These are phyloP conservation scores for Trametes polyzona DNA, from an alignment of 1,284 basidiomycete species.

Conservation along the genomic window DNA sequence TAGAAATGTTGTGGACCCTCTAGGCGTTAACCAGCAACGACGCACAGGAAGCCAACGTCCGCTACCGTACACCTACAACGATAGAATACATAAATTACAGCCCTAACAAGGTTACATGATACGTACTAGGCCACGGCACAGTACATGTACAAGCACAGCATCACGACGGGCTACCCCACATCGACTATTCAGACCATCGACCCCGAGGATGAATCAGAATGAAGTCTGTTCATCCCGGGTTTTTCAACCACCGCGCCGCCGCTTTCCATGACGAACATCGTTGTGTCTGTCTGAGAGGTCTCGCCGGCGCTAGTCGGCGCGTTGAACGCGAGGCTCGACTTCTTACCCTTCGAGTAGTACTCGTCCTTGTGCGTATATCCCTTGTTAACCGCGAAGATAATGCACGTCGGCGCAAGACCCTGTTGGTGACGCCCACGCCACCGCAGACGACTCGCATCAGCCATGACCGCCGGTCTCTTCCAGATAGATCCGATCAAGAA, in stretches of 20 bases:
- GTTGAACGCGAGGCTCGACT: not conserved
- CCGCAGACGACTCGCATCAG: not conserved
- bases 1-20: too few species aligned
- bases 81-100: too few species aligned
- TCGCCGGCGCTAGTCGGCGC: not conserved
- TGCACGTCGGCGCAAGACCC: slow-evolving; percentile 6
- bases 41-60: too few species aligned
- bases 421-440: not conserved
- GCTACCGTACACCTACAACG: too few species aligned
- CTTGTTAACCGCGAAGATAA: slow-evolving; percentile 9
- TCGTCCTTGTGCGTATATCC: not conserved
- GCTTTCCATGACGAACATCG: not conserved
- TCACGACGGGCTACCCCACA: not conserved
- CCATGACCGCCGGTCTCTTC: not conserved
- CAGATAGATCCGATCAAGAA: not conserved
- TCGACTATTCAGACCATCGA: not conserved
- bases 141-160: not conserved
- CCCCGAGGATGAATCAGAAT: not conserved
- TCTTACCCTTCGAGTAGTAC: not conserved
- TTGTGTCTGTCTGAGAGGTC: not conserved
- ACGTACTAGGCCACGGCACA: not conserved
- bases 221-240: too few species aligned
- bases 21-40: too few species aligned
- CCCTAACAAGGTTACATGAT: too few species aligned
- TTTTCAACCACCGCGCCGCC: not conserved